Percentiles rank a stretch among this genome's conserved stretches.
Evolutionary conservation across 1,139 yeast genomes (phyloP).

Genomic region (Saccharomyces hybrid): DNA sequence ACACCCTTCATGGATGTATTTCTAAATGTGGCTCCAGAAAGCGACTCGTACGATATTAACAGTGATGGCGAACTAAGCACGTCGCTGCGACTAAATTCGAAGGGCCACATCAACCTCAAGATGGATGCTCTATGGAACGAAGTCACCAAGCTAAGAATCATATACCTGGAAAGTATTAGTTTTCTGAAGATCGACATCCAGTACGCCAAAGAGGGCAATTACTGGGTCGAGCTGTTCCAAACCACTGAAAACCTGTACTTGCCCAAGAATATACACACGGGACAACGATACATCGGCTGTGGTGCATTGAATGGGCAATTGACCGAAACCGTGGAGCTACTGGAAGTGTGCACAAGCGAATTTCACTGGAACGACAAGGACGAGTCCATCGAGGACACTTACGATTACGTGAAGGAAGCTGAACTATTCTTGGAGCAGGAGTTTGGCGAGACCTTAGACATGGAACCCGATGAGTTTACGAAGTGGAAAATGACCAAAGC

Average conservation of each 20-base stretch:
- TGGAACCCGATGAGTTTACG: slow-evolving; percentile 32
- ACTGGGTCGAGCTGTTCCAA: slow-evolving; percentile 56
- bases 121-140: slow-evolving; percentile 13
- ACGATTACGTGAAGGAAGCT: slow-evolving; percentile 27
- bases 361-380: slow-evolving; percentile 37
- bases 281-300: slow-evolving; percentile 46
- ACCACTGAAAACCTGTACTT: slow-evolving; percentile 45
- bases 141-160: slow-evolving; percentile 31
- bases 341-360: slow-evolving; percentile 45
- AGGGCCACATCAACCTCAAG: slow-evolving; percentile 14
- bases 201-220: slow-evolving; percentile 33
- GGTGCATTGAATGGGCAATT: slow-evolving; percentile 85
- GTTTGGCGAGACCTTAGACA: slow-evolving; percentile 30
- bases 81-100: slow-evolving; percentile 13
- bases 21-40: slow-evolving; percentile 22
- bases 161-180: slow-evolving; percentile 46
- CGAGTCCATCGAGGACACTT: slow-evolving; percentile 17
- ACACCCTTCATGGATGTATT: slow-evolving; percentile 24
- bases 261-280: slow-evolving; percentile 33
- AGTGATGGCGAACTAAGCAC: slow-evolving; percentile 24
- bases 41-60: slow-evolving; percentile 19
- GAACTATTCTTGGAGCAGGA: slow-evolving; percentile 29
- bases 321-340: slow-evolving; percentile 52
- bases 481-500: slow-evolving; percentile 24
- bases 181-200: slow-evolving; percentile 53